Evolutionary conservation across 2,329 filamentous ascomycete species (phyloP).

Genomic region (Colletotrichum liriopes): DNA sequence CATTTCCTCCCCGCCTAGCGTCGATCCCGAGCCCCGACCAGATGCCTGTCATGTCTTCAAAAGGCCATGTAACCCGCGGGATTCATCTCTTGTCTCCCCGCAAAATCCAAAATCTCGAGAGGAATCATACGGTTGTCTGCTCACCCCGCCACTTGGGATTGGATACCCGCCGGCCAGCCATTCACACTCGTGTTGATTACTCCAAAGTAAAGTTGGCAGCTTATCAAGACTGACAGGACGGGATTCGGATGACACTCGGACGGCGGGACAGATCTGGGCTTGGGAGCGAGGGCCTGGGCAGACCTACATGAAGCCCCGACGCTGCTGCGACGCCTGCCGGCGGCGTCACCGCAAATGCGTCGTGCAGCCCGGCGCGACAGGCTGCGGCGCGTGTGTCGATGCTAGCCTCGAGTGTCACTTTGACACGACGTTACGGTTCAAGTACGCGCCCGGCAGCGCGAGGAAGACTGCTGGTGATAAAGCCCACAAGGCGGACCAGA

Average conservation of each 20-base stretch:
- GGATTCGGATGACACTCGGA: conserved; percentile 29
- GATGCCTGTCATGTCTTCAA: conserved; percentile 12
- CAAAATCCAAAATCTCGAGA: background rate
- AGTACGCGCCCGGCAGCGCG: conserved; percentile 29
- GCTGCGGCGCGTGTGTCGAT: conserved; percentile 36
- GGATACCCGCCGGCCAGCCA: conserved; percentile 4
- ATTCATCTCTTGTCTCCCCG: conserved; percentile 23
- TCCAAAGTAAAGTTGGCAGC: background rate
- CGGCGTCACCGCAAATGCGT: conserved; percentile 39
- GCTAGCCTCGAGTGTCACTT: conserved; percentile 34
- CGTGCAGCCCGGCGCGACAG: conserved; percentile 29
- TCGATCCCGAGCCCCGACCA: conserved; percentile 35
- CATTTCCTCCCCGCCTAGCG: conserved; percentile 19
- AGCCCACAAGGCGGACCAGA: conserved; percentile 16
- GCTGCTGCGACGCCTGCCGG: conserved; percentile 37
- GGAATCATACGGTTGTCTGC: conserved; percentile 28
- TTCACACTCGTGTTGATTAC: conserved; percentile 17
- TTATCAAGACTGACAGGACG: background rate
- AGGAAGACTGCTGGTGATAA: conserved; percentile 17
- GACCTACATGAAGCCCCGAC: conserved; percentile 36
- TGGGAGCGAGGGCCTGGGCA: conserved; percentile 1
- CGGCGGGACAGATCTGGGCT: background rate
- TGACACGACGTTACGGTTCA: conserved; percentile 34
- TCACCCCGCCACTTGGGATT: conserved; percentile 2
- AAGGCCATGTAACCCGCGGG: conserved; percentile 38